Percentiles rank a stretch among this genome's conserved stretches.
Conservation (phyloP, 2,329 filamentous ascomycete species). For the Penicillium olsonii region DNA sequence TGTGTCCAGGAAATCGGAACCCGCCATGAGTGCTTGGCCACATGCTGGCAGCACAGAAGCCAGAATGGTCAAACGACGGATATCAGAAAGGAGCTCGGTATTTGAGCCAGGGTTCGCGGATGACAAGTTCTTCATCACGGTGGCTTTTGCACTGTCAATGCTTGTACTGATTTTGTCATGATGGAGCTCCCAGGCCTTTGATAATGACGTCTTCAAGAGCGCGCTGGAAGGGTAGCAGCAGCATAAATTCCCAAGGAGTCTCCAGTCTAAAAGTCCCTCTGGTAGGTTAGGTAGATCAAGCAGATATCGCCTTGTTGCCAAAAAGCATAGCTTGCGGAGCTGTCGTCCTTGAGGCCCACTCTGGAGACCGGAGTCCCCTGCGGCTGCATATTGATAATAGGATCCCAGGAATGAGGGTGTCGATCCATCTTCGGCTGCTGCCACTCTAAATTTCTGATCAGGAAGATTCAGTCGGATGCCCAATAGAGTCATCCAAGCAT, state of each 20-base stretch:
- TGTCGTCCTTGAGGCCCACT: constrained; percentile 42
- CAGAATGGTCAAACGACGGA: constrained; percentile 43
- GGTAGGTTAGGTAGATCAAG: constrained; percentile 48
- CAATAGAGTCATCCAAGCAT: constrained; percentile 72
- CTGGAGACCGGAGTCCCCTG: constrained; percentile 34
- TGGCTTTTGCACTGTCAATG: constrained; percentile 39
- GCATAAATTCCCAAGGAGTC: constrained; percentile 68
- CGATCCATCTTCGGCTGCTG: constrained; percentile 59
- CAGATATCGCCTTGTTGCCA: constrained; percentile 62
- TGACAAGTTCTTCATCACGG: constrained; percentile 35
- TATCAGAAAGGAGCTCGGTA: constrained; percentile 23
- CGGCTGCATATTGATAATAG: constrained; percentile 59
- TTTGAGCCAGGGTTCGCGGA: constrained; percentile 11
- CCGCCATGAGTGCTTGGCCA: constrained; percentile 70
- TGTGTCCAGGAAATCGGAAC: constrained; percentile 84
- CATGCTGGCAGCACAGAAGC: constrained; percentile 44
- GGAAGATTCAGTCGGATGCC: constrained; percentile 64
- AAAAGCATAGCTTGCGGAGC: constrained; percentile 66
- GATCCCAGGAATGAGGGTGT: constrained; percentile 65
- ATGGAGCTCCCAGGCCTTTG: constrained; percentile 48
- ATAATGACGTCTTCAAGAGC: constrained; percentile 55
- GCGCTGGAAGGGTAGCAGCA: constrained; percentile 67
- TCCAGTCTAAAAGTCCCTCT: constrained; percentile 60
- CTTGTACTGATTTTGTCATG: constrained; percentile 35
- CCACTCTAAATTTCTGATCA: constrained; percentile 56